These are phyloP conservation scores for Sequoiadendron giganteum DNA, from an alignment of 75 land plant genomes.

Conservation along the genomic window DNA sequence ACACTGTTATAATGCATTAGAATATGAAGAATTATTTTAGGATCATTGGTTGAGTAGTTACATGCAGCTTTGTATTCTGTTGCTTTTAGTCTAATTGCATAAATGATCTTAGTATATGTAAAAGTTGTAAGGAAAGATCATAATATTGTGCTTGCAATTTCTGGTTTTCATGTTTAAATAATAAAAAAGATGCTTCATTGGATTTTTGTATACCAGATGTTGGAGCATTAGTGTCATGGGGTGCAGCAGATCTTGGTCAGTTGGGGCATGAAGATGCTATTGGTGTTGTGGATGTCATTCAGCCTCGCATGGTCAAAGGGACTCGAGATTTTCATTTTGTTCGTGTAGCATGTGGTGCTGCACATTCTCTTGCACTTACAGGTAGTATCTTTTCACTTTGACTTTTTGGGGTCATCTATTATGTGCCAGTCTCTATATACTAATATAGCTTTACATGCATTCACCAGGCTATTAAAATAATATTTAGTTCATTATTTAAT, in stretches of 20 bases:
- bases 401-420: background rate
- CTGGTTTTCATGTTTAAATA: background rate
- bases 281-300: conserved; percentile 22
- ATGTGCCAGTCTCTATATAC: background rate
- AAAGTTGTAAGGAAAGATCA: conserved; percentile 12
- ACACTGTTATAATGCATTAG: background rate
- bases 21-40: background rate
- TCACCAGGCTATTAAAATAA: no score
- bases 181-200: background rate
- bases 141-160: background rate
- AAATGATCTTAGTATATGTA: background rate
- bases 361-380: conserved; percentile 48
- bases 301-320: conserved; percentile 43
- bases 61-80: background rate
- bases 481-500: no score
- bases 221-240: conserved; percentile 46
- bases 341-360: conserved; percentile 44
- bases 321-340: conserved; percentile 44
- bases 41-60: background rate
- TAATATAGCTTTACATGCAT: background rate
- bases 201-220: conserved; percentile 13
- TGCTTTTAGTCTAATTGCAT: background rate
- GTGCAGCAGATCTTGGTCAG: conserved; percentile 50
- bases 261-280: conserved; percentile 34
- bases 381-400: conserved; percentile 21